These are phyloP conservation scores for Trichaptum fuscoviolaceum DNA, from an alignment of 768 basidiomycete genomes.

Conservation along the genomic window DNA sequence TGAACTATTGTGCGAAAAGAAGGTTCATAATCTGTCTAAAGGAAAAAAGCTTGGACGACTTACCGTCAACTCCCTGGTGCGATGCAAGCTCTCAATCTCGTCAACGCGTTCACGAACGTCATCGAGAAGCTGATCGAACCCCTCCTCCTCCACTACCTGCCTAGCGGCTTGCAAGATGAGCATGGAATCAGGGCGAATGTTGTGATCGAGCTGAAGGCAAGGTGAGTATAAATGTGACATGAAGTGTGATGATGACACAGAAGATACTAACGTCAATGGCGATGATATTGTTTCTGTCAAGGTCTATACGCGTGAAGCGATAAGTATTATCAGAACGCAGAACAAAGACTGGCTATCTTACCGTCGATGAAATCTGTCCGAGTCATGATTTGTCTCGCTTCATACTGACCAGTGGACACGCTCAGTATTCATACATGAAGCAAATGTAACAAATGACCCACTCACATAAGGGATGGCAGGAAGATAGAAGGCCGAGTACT, in stretches of 20 bases:
- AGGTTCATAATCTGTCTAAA: background rate
- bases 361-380: slow-evolving; percentile 78
- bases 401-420: slow-evolving; percentile 39
- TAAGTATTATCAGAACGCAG: background rate
- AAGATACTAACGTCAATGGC: slow-evolving; percentile 60
- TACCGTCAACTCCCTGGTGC: slow-evolving; percentile 74
- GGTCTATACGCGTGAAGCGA: slow-evolving; percentile 31
- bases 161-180: slow-evolving; percentile 69
- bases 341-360: slow-evolving; percentile 24
- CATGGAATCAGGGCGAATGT: slow-evolving; percentile 78
- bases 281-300: slow-evolving; percentile 69
- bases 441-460: slow-evolving; percentile 2
- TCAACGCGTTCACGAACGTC: slow-evolving; percentile 72
- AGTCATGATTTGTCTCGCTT: slow-evolving; percentile 78
- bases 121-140: slow-evolving; percentile 74
- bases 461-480: slow-evolving; percentile 61
- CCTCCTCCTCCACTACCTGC: slow-evolving; percentile 65
- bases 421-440: slow-evolving; percentile 8
- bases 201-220: slow-evolving; percentile 51
- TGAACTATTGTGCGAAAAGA: slow-evolving; percentile 29
- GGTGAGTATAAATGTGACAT: background rate
- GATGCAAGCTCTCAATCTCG: slow-evolving; percentile 81
- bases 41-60: slow-evolving; percentile 17
- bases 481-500: slow-evolving; percentile 40
- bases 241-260: slow-evolving; percentile 2